phyloP scores from a whole-genome alignment of 2,329 filamentous ascomycete genomes.

The Cladophialophora chaetospira region DNA sequence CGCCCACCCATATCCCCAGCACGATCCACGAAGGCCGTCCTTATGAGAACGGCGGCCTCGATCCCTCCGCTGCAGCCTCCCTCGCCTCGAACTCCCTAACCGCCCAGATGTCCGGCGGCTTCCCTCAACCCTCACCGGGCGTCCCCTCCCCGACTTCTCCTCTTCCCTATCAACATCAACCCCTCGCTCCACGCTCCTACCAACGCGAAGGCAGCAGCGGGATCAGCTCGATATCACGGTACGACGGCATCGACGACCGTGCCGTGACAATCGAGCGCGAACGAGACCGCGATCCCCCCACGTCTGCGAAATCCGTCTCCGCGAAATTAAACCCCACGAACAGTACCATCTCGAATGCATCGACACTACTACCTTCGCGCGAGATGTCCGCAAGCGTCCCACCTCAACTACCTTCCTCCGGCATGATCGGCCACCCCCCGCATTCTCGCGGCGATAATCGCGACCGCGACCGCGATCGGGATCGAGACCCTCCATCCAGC shows the following conservation, averaged over 20 bases:
- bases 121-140: constrained; percentile 56
- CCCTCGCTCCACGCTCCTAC: constrained; percentile 48
- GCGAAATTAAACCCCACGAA: constrained; percentile 28
- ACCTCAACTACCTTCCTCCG: constrained; percentile 25
- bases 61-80: constrained; percentile 69
- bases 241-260: constrained; percentile 46
- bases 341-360: constrained; percentile 30
- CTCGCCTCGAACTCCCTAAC: constrained; percentile 71
- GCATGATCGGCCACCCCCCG: constrained; percentile 27
- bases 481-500: background rate
- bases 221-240: constrained; percentile 34
- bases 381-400: constrained; percentile 31
- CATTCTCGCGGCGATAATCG: background rate
- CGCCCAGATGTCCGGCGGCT: constrained; percentile 65
- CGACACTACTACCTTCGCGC: constrained; percentile 29
- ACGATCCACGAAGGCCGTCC: constrained; percentile 68
- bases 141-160: constrained; percentile 50
- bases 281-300: constrained; percentile 37
- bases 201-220: constrained; percentile 37
- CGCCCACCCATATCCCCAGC: constrained; percentile 69
- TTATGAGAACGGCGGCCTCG: constrained; percentile 55
- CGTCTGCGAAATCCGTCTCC: constrained; percentile 31
- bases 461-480: constrained; percentile 1
- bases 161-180: constrained; percentile 44
- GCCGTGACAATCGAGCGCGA: constrained; percentile 36